Base-by-base conservation (phyloP, 2,329 filamentous ascomycete genomes). In the Hypoxylon sp. region DNA sequence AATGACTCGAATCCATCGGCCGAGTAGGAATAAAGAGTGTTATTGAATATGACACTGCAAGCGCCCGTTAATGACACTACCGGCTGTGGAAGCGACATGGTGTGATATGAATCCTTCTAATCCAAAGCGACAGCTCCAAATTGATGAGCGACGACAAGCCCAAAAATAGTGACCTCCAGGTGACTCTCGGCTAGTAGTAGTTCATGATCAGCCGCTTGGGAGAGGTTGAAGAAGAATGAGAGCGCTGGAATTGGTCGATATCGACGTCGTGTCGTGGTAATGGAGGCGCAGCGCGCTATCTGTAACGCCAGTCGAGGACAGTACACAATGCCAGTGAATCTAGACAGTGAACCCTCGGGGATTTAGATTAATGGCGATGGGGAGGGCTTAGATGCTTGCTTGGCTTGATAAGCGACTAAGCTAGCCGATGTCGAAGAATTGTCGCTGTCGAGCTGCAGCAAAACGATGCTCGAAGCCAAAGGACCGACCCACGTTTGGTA, bases 11-110 rank as follows among this genome's bases (percentile, higher is more conserved):
- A 94, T 26, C 88, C 91, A 48, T 86, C 79, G 7, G 87, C 79
- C 5, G 92, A 92, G 77, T 92, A 97, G 47, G 91, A 89, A 80
- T 96, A 98, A 55, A 98, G 87, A 11, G 89, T 93, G 76, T 93
- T 89, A 74, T 93, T 84, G 80, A 92, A 84, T 65, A 97, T 85
- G 73, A 91, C 87, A 60, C 93, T 93, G 79, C 94, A 98, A 73
- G 92, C 89, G 78, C 89, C 88, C 76, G 88, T 86, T 75, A 97
- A 81, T 66, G 89, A 82, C 74, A 88, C 84, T 55, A 85, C 81
- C 54, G 93, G 93, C 73, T 87, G 80, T 50, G 93, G 92, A 59
- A 90, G 82, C 73, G 88, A 81, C 93, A 96, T 96, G 54, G 68
- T 78, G 72, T 64, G 60, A 56, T 51, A 46, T 50, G 53, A 54